A percentile compares a stretch with the other conserved stretches of the same genome.
phyloP scores from a whole-genome alignment of 352 stramenopile species.

The Pythium volutum region DNA sequence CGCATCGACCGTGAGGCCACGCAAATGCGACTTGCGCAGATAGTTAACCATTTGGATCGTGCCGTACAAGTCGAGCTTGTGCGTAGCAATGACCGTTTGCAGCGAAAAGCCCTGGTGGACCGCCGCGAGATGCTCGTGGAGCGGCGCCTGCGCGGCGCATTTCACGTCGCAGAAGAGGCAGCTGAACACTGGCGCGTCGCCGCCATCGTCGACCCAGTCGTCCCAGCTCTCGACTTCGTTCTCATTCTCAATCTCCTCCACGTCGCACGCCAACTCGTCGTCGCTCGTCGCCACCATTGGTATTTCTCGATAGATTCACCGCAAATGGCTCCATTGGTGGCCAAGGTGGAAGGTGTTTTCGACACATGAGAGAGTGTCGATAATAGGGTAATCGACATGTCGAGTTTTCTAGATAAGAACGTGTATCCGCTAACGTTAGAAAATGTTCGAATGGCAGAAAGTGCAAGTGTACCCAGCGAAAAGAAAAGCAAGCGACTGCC shows the following conservation, averaged over 20 bases:
- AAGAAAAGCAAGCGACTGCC: background rate
- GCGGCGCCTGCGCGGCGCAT: constrained; percentile 39
- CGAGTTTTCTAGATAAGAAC: no score
- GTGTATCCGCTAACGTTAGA: no score
- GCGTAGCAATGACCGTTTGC: constrained; percentile 39
- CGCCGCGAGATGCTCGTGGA: constrained; percentile 58
- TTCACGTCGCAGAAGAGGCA: constrained; percentile 69
- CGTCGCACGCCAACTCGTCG: constrained; percentile 20
- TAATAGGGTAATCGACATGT: no score
- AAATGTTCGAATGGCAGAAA: background rate
- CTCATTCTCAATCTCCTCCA: constrained; percentile 12
- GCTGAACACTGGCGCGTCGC: constrained; percentile 37
- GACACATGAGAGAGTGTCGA: background rate
- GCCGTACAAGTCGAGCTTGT: constrained; percentile 71
- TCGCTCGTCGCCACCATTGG: constrained; percentile 16
- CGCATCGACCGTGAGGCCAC: constrained; percentile 32
- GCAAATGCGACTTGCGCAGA: constrained; percentile 45
- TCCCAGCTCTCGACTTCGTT: constrained; percentile 67
- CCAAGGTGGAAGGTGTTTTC: background rate
- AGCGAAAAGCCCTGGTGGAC: constrained; percentile 64
- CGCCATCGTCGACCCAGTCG: constrained; percentile 79
- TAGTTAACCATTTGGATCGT: constrained; percentile 82
- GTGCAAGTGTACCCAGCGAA: no score
- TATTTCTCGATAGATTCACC: background rate
- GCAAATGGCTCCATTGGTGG: constrained; percentile 11